Base-by-base conservation (phyloP, 2,329 filamentous ascomycete genomes). In the Aspergillus pseudoglaucus region DNA sequence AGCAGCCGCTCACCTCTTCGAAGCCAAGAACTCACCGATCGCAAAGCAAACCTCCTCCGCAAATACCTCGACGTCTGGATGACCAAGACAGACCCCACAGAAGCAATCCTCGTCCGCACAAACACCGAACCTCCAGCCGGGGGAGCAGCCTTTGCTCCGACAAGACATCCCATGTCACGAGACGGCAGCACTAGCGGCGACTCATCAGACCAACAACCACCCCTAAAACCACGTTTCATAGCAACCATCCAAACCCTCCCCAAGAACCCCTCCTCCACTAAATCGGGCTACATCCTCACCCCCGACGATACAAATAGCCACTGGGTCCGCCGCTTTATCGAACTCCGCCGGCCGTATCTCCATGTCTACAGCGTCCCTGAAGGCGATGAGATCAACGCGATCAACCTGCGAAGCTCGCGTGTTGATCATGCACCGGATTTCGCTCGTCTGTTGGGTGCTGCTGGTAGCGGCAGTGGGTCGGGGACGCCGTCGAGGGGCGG, bases 261-360 rank as follows among this genome's bases (percentile, higher is more conserved):
- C 46, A 95, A 95, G 69, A 94, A 93, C 57, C 81, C 84, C 1
- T 82, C 81, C 39, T 78, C 93, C 1, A 77, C 95, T 57, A 95
- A 95, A 71, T 84, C 88, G 14, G 90, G 90, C 14, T 94, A 93
- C 66, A 79, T 98, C 14, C 77, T 97, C 39, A 87, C 88, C 2
- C 90, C 90, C 0, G 90, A 90, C 61, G 84, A 83, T 47, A 85
- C 88, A 46, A 66, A 70, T 54, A 88, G 84, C 18, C 82, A 86
- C 52, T 98, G 93, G 93, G 80, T 93, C 23, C 88, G 90, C 59
- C 84, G 91, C 38, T 97, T 95, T 62, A 88, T 96, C 44, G 93
- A 98, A 70, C 79, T 98, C 23, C 82, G 93, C 27, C 80, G 87
- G 45, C 93, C 93, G 0, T 98, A 97, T 64, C 77, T 98, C 46